phyloP scores from a whole-genome alignment of 2,329 filamentous ascomycete species.

The Fusarium setosum region DNA sequence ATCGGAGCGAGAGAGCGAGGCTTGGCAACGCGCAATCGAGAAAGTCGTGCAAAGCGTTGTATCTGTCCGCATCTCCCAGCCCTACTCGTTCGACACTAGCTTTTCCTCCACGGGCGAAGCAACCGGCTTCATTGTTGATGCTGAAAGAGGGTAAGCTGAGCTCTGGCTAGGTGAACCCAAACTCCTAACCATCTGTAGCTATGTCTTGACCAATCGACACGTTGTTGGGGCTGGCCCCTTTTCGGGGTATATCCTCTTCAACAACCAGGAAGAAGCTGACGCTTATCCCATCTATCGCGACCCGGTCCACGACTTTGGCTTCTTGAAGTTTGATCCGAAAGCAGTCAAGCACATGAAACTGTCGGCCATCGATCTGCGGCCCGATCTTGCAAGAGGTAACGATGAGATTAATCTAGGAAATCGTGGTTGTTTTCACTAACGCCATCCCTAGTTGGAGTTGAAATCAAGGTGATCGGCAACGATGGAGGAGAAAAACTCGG shows the following conservation, averaged over 20 bases:
- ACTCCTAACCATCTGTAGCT: neutral
- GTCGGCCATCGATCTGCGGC: constrained; percentile 48
- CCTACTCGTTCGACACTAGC: constrained; percentile 96
- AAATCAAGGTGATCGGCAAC: constrained; percentile 31
- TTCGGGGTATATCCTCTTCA: constrained; percentile 97
- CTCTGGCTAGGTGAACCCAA: too few species aligned
- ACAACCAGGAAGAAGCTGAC: constrained; percentile 97
- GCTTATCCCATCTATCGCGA: constrained; percentile 97
- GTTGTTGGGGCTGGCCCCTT: constrained; percentile 96
- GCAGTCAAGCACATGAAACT: constrained; percentile 98
- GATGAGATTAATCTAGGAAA: neutral
- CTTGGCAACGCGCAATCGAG: constrained; percentile 94
- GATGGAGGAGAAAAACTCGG: constrained; percentile 30
- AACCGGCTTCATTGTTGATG: constrained; percentile 67
- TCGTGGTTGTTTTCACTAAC: neutral
- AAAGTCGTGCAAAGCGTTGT: constrained; percentile 96
- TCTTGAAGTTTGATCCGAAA: constrained; percentile 93
- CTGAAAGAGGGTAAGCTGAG: constrained; percentile 10
- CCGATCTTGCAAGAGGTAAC: constrained; percentile 23
- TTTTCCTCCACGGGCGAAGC: constrained; percentile 94
- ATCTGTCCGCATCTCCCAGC: constrained; percentile 97
- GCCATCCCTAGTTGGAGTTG: neutral
- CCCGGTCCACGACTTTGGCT: constrained; percentile 97
- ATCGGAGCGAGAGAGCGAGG: constrained; percentile 27
- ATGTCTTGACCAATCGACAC: constrained; percentile 83